Base-by-base conservation (phyloP, 352 stramenopile species). In the Phytophthora idaei region DNA sequence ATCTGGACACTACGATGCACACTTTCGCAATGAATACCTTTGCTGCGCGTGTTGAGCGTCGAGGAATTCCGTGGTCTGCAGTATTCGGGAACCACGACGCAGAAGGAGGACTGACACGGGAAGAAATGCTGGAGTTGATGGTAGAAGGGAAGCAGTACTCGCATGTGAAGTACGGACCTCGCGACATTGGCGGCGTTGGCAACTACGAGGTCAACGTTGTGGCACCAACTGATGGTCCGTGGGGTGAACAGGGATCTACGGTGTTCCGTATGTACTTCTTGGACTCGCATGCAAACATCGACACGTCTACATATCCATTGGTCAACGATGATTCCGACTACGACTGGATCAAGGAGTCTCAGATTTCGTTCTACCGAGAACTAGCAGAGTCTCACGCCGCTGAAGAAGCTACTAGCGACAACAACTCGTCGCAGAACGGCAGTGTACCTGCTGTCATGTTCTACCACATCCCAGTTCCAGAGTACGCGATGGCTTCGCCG, bases 261-360 rank as follows among this genome's bases (percentile, higher is more conserved):
- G 79, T 88, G 3, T 84, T 90, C 36, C 79, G 77, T 31, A 87
- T 92, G 81, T 92, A 92, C 71, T 90, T 92, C 50, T 61, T 92
- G 25, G 83, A 92, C 53, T 90, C 79, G 2, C 64, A 77, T 41
- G 63, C 54, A 5, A 71, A 67, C 17, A 74, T 82, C 4, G 57
- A 87, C 58, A 67, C 52, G 4, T 11, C 44, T 1, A 67, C 52
- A 8, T 78, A 74, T 32, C 76, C 71, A 27, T 61, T 72, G 32
- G 52, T 81, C 5, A 57, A 66, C 46, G 47, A 77, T 63, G 5
- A 28, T 52, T 55, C 28, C 44, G 61, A 44, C 17, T 83, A 85
- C 57, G 78, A 85, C 56, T 84, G 70, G 68, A 75, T 89, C 63
- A 83, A 81, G 67, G 63, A 67, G 45, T 68, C 59, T 21, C 80